Evolutionary conservation across 352 stramenopile species (phyloP), one percentile per base, ranked within the genome.

Genomic region (Halophytophthora polymorphica): DNA sequence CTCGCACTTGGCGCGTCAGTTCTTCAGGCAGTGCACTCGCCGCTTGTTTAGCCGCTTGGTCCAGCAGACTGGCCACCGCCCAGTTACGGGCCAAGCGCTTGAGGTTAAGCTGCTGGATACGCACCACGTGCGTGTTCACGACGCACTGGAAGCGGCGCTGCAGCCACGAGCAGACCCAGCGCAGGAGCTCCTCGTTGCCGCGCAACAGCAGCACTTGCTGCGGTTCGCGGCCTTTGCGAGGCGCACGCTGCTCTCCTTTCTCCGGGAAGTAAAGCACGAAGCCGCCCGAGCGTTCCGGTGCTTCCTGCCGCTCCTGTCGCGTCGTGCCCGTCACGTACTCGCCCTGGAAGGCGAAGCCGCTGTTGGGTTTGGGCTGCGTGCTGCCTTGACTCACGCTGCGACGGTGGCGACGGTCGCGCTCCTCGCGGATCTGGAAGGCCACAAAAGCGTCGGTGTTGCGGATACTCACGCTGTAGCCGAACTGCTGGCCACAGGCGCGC

Each of bases 91-190:
- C 71, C 33, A 88, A 61, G 31, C 66, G 60, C 49, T 79, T 77
- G 29, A 88, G 57, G 35, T 86, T 82, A 21, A 65, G 25, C 35
- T 73, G 58, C 36, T 69, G 61, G 18, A 90, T 71, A 38, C 64
- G 64, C 50, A 86, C 62, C n/a, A 64, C 58, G 33, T 72, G 65
- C 8, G 63, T 66, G 39, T 56, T 66, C 29, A 90, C 75, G 6
- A 90, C 59, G 44, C 79, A 88, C 55, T 90, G 79, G 55, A 87
- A 90, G 58, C 71, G 73, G 19, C 65, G 77, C 58, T 90, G 79
- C 42, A 90, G 42, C 79, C 79, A 90, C 14, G 61, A 69, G 42
- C 79, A 85, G 12, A 70, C 55, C 62, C 69, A 78, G 10, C 53
- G 49, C 17, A 90, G 45, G 18, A 90, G 64, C 38, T 77, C 58